Evolutionary conservation across 2,329 filamentous ascomycete genomes (phyloP).

Genomic region (Penicillium corylophilum): DNA sequence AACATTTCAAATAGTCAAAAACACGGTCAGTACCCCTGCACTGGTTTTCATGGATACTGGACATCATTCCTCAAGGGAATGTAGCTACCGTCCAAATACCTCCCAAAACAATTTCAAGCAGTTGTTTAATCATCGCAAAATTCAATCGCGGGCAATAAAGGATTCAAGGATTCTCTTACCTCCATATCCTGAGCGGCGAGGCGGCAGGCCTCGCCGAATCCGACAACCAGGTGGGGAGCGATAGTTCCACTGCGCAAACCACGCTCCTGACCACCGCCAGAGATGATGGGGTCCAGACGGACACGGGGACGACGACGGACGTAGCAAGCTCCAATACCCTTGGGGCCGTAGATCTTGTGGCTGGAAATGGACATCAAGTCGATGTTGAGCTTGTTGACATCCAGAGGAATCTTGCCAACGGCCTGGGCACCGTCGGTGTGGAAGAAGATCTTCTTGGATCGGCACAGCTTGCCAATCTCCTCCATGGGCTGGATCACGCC

Average conservation of each 20-base stretch:
- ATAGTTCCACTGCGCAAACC: constrained; percentile 92
- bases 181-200: constrained; percentile 86
- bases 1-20: neutral
- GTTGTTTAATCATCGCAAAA: constrained; percentile 70
- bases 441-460: constrained; percentile 93
- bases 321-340: constrained; percentile 95
- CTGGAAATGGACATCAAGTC: constrained; percentile 98
- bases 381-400: constrained; percentile 97
- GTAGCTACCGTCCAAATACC: constrained; percentile 56
- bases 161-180: constrained; percentile 59
- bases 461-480: constrained; percentile 89
- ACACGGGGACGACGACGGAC: constrained; percentile 90
- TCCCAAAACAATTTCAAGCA: constrained; percentile 76
- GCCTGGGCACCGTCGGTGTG: constrained; percentile 96
- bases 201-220: constrained; percentile 92
- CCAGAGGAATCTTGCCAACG: constrained; percentile 95
- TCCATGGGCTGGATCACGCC: constrained; percentile 96
- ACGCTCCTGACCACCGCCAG: constrained; percentile 91
- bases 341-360: constrained; percentile 98
- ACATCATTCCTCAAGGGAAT: constrained; percentile 33
- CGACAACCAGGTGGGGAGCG: constrained; percentile 82
- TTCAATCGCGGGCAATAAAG: constrained; percentile 18
- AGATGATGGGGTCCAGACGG: constrained; percentile 93
- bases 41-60: constrained; percentile 57
- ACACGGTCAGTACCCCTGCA: constrained; percentile 65